Evolutionary conservation across 1,139 yeast genomes (phyloP), one percentile per base, ranked within the genome.

Genomic region (Saccharomyces pastorianus): DNA sequence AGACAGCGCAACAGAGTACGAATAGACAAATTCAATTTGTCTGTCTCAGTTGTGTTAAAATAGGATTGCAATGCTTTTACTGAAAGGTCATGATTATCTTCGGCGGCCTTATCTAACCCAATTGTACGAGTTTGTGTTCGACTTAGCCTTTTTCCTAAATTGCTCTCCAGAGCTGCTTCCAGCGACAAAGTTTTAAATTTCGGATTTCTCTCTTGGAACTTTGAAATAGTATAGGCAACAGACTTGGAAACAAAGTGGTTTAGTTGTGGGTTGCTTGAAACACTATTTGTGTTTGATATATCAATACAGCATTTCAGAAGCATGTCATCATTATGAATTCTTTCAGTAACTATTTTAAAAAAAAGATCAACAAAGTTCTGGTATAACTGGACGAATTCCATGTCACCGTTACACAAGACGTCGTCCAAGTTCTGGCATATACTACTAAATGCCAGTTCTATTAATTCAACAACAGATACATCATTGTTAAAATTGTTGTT

Each of bases 341-440:
- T 57, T 32, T 60, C 60, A 20, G 55, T 58, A 17, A 63, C 61
- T 4, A 64, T 60, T 48, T 64, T 58, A 31, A 67, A 65, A 47
- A 61, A 67, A 34, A 58, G 47, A 20, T 63, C 63, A 1, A 64
- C 59, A 47, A 68, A 87, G 80, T 44, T 73, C 65, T 57, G 61
- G 51, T 61, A 67, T 53, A 60, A 49, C 42, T 75, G 73, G 11
- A 85, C 79, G 62, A 87, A 85, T 20, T 70, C 76, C 44, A 80
- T 73, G 69, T 88, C 93, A 44, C 96, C 95, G 17, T 84, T 76
- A 62, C 88, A 83, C 50, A 89, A 74, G 7, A 83, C 83, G 11
- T 80, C 82, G 60, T 86, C 89, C 57, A 89, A 78, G 50, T 81
- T 76, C 28, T 73, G 66, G 69, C 95, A 88, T 56, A 89, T 83